These are phyloP conservation scores for Tausonia pullulans DNA, from an alignment of 1,284 basidiomycete species.

Conservation along the genomic window DNA sequence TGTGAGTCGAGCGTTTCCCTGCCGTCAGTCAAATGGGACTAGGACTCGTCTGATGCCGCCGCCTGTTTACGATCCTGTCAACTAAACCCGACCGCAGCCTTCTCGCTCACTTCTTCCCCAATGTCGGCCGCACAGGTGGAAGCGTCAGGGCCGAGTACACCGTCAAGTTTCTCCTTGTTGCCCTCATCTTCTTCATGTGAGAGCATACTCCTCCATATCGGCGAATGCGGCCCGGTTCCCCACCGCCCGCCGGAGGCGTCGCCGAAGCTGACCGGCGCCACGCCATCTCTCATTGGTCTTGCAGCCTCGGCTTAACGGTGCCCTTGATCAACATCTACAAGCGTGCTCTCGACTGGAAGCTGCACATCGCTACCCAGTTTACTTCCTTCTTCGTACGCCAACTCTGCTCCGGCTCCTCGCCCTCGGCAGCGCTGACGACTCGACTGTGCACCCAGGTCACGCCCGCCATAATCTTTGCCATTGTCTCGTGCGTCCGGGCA, in stretches of 20 bases:
- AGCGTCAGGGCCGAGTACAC: constrained; percentile 19
- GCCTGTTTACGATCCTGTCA: neutral
- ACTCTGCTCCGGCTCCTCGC: constrained; percentile 4
- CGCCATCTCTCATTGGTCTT: no score
- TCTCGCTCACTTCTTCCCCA: constrained; percentile 24
- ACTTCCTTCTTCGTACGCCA: constrained; percentile 20
- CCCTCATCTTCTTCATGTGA: constrained; percentile 31
- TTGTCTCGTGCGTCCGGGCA: constrained; percentile 23
- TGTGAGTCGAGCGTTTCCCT: neutral
- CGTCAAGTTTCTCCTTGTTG: constrained; percentile 27
- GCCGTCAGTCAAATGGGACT: neutral
- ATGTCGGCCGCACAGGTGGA: constrained; percentile 23
- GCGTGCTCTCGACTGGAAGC: constrained; percentile 20
- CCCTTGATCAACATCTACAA: constrained; percentile 2
- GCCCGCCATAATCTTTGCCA: constrained; percentile 21
- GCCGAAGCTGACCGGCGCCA: no score
- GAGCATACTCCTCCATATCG: constrained; percentile 25
- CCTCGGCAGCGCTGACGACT: neutral
- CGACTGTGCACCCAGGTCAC: neutral
- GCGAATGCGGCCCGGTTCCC: neutral
- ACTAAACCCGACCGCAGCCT: constrained; percentile 3
- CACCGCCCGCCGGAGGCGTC: neutral
- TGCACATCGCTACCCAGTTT: constrained; percentile 26
- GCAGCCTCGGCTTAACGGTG: no score
- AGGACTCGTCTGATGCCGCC: neutral